Evolutionary conservation across 768 basidiomycete genomes (phyloP), one percentile per base, ranked within the genome.

Genomic region (Gloeostereum incarnatum): DNA sequence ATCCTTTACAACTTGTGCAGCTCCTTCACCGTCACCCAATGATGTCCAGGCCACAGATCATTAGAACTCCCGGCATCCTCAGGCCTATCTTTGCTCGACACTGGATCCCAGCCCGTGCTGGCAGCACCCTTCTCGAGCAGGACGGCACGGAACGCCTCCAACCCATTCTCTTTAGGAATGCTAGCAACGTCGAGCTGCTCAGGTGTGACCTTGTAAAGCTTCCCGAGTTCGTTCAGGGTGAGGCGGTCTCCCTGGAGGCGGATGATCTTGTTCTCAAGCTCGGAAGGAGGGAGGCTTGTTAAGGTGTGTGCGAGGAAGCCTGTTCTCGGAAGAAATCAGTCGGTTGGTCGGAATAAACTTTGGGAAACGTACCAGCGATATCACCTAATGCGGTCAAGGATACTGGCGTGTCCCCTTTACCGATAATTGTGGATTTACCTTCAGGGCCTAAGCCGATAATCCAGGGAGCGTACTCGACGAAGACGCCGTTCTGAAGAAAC

Each of bases 171-270:
- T n/a, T n/a, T n/a, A n/a, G n/a, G n/a, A n/a, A n/a, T n/a, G n/a
- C n/a, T n/a, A n/a, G n/a, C n/a, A n/a, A n/a, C n/a, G n/a, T n/a
- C n/a, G n/a, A n/a, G n/a, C n/a, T n/a, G n/a, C n/a, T n/a, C n/a
- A n/a, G n/a, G n/a, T n/a, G n/a, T n/a, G n/a, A n/a, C n/a, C n/a
- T n/a, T n/a, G n/a, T n/a, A n/a, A n/a, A n/a, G n/a, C n/a, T n/a
- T n/a, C n/a, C n/a, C 33, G 33, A 34, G n/a, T n/a, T 48, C 37
- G n/a, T 45, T 34, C 14, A 59, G 51, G 4, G 57, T 40, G 10
- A 26, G 47, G 5, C 54, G 57, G 24, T 59, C 51, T 7, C 57
- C 59, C 36, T 61, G 40, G 19, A 61, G 52, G 25, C 57, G 57
- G 48, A 59, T 59, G 3, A 55, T 57, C 2, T 39, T 44, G 30